Conservation (phyloP, 768 basidiomycete species). For the Tricholoma bakamatsutake region DNA sequence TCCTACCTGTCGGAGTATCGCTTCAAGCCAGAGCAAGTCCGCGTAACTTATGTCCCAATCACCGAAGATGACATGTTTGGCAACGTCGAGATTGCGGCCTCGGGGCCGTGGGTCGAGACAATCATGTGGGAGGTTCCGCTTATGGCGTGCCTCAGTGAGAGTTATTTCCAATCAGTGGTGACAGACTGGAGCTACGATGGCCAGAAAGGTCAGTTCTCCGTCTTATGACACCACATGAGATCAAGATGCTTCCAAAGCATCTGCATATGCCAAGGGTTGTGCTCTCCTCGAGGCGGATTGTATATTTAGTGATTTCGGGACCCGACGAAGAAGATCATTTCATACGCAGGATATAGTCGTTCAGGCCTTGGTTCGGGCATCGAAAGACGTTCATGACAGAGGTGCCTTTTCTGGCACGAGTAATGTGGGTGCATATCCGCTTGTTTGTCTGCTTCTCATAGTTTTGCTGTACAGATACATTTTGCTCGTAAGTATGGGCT, state of each 20-base stretch:
- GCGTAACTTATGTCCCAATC: constrained; percentile 55
- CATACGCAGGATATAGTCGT: constrained; percentile 75
- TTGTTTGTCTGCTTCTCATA: not conserved
- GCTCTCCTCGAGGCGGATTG: constrained; percentile 60
- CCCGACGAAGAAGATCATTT: constrained; percentile 72
- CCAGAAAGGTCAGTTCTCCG: constrained; percentile 53
- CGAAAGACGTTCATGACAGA: constrained; percentile 36
- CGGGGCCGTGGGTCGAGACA: constrained; percentile 73
- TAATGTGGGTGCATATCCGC: constrained; percentile 54
- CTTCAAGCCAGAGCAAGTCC: constrained; percentile 72
- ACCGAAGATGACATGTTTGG: constrained; percentile 48
- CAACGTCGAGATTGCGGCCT: constrained; percentile 62
- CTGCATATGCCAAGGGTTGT: constrained; percentile 67
- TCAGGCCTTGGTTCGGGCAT: constrained; percentile 58
- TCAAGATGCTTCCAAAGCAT: constrained; percentile 36
- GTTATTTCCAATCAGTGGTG: constrained; percentile 71
- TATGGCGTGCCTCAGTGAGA: constrained; percentile 88
- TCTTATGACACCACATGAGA: not conserved
- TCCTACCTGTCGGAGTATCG: constrained; percentile 65
- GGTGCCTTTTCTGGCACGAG: constrained; percentile 80
- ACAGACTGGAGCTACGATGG: constrained; percentile 85
- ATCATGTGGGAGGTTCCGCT: constrained; percentile 97
- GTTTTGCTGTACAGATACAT: constrained; percentile 49
- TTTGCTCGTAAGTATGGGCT: constrained; percentile 74
- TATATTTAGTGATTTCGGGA: constrained; percentile 81